These are phyloP conservation scores for Aspergillus neoniger DNA, from an alignment of 2,329 filamentous ascomycete genomes.

Conservation along the genomic window DNA sequence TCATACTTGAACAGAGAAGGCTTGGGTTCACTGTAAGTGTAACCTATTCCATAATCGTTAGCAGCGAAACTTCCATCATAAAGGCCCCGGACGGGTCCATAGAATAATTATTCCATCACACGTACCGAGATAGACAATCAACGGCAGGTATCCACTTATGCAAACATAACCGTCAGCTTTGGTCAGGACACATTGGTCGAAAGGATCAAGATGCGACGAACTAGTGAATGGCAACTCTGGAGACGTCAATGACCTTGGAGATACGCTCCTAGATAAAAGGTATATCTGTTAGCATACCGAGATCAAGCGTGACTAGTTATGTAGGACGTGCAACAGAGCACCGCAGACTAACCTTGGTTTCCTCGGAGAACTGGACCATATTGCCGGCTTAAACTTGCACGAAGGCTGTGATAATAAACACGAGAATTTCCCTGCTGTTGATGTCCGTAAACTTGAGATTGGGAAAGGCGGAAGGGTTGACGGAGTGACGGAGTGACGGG, in stretches of 20 bases:
- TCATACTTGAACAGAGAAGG: slow-evolving; percentile 72
- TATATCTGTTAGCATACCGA: slow-evolving; percentile 15
- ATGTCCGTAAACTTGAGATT: background rate
- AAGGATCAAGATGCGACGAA: slow-evolving; percentile 49
- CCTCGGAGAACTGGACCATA: slow-evolving; percentile 78
- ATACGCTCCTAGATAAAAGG: slow-evolving; percentile 79
- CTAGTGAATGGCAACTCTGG: slow-evolving; percentile 94
- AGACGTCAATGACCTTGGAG: slow-evolving; percentile 92
- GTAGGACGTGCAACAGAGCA: slow-evolving; percentile 1
- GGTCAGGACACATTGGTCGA: background rate
- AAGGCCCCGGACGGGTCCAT: background rate
- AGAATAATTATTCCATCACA: slow-evolving; percentile 4
- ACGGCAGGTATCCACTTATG: slow-evolving; percentile 83
- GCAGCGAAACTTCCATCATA: slow-evolving; percentile 1
- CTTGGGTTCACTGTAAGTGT: slow-evolving; percentile 89
- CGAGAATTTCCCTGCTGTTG: background rate
- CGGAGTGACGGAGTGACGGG: slow-evolving; percentile 19
- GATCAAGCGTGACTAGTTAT: background rate
- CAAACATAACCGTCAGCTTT: slow-evolving; percentile 23
- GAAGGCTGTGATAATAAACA: background rate
- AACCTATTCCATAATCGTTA: slow-evolving; percentile 59
- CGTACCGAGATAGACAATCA: slow-evolving; percentile 94
- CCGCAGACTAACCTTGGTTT: slow-evolving; percentile 74
- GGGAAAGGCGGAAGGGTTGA: slow-evolving; percentile 6
- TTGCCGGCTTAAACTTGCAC: slow-evolving; percentile 19